A percentile compares a stretch with the other conserved stretches of the same genome.
phyloP scores from a whole-genome alignment of 2,329 filamentous ascomycete genomes.

The Parastagonospora nodorum region DNA sequence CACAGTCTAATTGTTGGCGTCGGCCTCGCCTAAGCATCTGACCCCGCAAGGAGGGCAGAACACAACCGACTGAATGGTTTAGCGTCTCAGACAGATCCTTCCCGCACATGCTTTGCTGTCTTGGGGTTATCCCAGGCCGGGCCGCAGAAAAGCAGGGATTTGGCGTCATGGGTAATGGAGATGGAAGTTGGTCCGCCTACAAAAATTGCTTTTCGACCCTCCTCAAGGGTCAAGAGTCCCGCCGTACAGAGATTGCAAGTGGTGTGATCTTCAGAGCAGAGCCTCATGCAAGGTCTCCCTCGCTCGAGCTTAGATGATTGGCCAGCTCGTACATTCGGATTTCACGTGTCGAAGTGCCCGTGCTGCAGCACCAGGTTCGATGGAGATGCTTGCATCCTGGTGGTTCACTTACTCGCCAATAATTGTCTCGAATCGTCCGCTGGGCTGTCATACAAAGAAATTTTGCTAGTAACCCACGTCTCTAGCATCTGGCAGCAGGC shows the following conservation, averaged over 20 bases:
- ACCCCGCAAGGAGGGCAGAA: slow-evolving; percentile 23
- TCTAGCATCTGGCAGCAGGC: too few relatives aligned
- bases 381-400: slow-evolving; percentile 10
- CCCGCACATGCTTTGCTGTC: slow-evolving; percentile 18
- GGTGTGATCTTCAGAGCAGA: slow-evolving; percentile 21
- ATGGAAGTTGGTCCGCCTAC: neutral
- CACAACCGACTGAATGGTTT: slow-evolving; percentile 22
- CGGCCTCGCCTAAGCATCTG: slow-evolving; percentile 32
- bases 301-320: slow-evolving; percentile 4
- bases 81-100: slow-evolving; percentile 19
- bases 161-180: neutral
- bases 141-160: slow-evolving; percentile 13
- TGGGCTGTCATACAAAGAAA: too few relatives aligned
- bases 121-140: slow-evolving; percentile 8
- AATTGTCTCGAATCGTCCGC: too few relatives aligned
- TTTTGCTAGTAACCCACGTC: too few relatives aligned
- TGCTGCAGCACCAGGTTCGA: slow-evolving; percentile 6
- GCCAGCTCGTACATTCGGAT: slow-evolving; percentile 1
- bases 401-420: neutral
- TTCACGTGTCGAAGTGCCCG: neutral
- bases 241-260: slow-evolving; percentile 3
- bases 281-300: slow-evolving; percentile 16
- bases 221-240: neutral
- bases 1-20: slow-evolving; percentile 20
- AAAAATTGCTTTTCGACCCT: slow-evolving; percentile 8